Evolutionary conservation across 2,329 filamentous ascomycete species (phyloP).

Genomic region (Ceratocystis lukuohia): DNA sequence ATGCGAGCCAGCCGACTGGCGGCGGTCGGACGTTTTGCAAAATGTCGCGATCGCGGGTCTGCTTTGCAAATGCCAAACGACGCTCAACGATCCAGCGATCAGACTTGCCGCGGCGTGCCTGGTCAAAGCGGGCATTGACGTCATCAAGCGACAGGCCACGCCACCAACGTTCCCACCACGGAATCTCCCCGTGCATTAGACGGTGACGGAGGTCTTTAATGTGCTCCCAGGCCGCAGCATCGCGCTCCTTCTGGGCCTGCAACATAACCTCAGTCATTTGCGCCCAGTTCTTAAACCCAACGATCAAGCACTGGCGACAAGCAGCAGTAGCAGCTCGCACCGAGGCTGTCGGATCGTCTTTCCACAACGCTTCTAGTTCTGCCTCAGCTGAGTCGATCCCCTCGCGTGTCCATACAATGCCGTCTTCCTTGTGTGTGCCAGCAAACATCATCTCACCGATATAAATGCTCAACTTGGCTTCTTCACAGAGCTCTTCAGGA

Average conservation of each 20-base stretch:
- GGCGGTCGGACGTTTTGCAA: conserved; percentile 36
- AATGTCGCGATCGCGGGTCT: conserved; percentile 35
- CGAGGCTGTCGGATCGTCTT: conserved; percentile 17
- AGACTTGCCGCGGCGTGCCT: conserved; percentile 38
- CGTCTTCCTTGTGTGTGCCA: conserved; percentile 46
- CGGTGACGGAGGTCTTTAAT: conserved; percentile 25
- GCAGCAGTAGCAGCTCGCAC: conserved; percentile 33
- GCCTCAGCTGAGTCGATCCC: conserved; percentile 70
- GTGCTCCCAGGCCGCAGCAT: conserved; percentile 29
- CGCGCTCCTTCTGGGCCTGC: conserved; percentile 40
- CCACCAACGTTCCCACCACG: conserved; percentile 19
- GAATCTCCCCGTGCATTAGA: conserved; percentile 18
- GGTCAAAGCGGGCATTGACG: conserved; percentile 24
- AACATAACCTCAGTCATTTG: conserved; percentile 48
- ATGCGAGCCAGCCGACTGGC: conserved; percentile 25
- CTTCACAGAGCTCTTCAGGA: conserved; percentile 58
- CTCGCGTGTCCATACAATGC: conserved; percentile 79
- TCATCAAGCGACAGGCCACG: conserved; percentile 32
- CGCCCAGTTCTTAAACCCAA: conserved; percentile 69
- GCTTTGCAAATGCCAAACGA: conserved; percentile 24
- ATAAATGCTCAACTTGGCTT: conserved; percentile 75
- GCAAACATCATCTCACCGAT: conserved; percentile 89
- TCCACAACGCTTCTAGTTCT: conserved; percentile 35
- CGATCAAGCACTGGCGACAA: conserved; percentile 64
- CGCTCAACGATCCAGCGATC: conserved; percentile 42